Evolutionary conservation across 208 protist genomes (phyloP).

Genomic region (Wallacemonas rigidus): DNA sequence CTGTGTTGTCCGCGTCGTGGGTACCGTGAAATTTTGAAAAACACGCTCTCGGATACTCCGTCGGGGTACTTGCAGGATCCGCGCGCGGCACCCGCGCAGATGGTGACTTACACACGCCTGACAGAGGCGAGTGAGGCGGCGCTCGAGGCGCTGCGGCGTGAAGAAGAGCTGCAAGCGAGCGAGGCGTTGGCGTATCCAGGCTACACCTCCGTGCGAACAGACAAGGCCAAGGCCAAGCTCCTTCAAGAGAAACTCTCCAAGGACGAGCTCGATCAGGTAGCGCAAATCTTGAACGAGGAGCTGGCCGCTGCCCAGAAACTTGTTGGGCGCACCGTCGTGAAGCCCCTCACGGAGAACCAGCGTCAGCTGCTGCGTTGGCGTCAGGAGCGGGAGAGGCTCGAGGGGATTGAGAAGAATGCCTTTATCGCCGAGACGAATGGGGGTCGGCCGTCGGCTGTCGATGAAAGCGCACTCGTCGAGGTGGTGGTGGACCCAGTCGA

Average conservation of each 20-base stretch:
- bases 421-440: slow-evolving; percentile 21
- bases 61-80: slow-evolving; percentile 80
- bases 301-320: slow-evolving; percentile 28
- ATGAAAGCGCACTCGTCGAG: background rate
- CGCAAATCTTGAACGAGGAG: slow-evolving; percentile 34
- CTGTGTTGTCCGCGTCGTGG: background rate
- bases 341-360: slow-evolving; percentile 30
- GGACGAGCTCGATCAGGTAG: slow-evolving; percentile 33
- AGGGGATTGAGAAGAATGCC: slow-evolving; percentile 22
- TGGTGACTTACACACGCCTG: slow-evolving; percentile 46
- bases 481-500: slow-evolving; percentile 24
- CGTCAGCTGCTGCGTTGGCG: slow-evolving; percentile 31
- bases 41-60: slow-evolving; percentile 71
- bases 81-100: slow-evolving; percentile 37
- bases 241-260: slow-evolving; percentile 22
- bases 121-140: slow-evolving; percentile 30
- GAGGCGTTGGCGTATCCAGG: slow-evolving; percentile 64
- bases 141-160: slow-evolving; percentile 50
- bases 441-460: background rate
- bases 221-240: slow-evolving; percentile 45
- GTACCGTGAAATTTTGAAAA: slow-evolving; percentile 60
- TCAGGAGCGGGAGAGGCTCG: slow-evolving; percentile 37
- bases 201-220: slow-evolving; percentile 63
- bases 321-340: slow-evolving; percentile 46
- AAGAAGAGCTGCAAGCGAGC: slow-evolving; percentile 51